Conservation (phyloP, 2,329 filamentous ascomycete species). For the Xylaria sp. region DNA sequence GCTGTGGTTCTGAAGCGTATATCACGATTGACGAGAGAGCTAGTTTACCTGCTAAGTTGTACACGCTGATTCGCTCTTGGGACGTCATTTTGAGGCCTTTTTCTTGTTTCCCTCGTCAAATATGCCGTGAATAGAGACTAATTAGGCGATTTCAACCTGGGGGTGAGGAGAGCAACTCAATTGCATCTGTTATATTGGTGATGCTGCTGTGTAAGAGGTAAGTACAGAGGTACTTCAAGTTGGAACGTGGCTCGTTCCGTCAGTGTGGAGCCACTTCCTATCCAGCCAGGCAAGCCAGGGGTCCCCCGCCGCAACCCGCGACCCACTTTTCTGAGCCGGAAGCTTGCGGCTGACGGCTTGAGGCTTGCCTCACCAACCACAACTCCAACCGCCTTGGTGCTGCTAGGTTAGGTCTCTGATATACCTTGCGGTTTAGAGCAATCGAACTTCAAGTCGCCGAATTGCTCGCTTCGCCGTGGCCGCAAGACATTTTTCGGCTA, state of each 20-base stretch:
- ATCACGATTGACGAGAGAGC: constrained; percentile 12
- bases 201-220: constrained; percentile 10
- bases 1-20: neutral
- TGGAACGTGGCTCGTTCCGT: constrained; percentile 42
- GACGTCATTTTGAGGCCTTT: constrained; percentile 53
- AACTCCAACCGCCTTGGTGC: constrained; percentile 19
- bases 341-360: constrained; percentile 35
- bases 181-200: neutral
- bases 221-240: constrained; percentile 4
- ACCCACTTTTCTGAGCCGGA: neutral
- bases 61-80: constrained; percentile 71
- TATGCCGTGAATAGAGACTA: neutral
- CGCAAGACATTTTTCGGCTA: constrained; percentile 26
- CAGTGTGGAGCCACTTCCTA: constrained; percentile 36
- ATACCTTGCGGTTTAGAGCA: neutral
- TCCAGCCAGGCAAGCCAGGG: too few species aligned
- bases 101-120: constrained; percentile 2
- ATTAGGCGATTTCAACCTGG: neutral
- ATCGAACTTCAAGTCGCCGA: constrained; percentile 10
- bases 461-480: constrained; percentile 21
- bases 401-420: neutral
- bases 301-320: neutral
- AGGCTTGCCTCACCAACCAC: constrained; percentile 27
- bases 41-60: constrained; percentile 70
- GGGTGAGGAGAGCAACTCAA: neutral